Evolutionary conservation across 192 early-diverging fungal genomes (phyloP).

Genomic region (Chytriomyces sp.): DNA sequence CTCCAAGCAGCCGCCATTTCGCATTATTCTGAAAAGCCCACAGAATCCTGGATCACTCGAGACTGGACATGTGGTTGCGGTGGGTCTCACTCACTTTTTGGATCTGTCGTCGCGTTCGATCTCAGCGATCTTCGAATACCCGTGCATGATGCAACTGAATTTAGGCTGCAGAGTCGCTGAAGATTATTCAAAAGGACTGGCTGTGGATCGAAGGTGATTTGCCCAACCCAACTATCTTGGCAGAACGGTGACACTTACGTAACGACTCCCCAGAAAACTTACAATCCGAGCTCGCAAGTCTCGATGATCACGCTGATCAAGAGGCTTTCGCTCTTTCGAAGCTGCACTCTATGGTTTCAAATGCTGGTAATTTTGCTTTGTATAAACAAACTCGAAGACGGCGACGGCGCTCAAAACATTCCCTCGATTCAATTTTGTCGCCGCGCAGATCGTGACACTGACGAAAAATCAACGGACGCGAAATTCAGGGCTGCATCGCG

Average conservation of each 20-base stretch:
- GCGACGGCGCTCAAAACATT: neutral
- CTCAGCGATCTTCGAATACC: neutral
- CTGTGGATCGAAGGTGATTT: slow-evolving; percentile 76
- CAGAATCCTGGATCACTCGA: slow-evolving; percentile 43
- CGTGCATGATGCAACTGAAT: neutral
- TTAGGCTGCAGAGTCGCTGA: slow-evolving; percentile 72
- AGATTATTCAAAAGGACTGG: slow-evolving; percentile 89
- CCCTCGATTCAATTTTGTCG: neutral
- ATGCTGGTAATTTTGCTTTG: slow-evolving; percentile 60
- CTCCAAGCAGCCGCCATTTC: slow-evolving; percentile 89
- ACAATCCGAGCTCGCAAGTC: slow-evolving; percentile 65
- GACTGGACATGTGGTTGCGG: slow-evolving; percentile 81
- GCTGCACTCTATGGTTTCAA: slow-evolving; percentile 84
- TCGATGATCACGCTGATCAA: slow-evolving; percentile 80
- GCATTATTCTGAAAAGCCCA: slow-evolving; percentile 78
- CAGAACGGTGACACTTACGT: no score
- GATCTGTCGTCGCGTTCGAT: neutral
- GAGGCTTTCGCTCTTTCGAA: slow-evolving; percentile 90
- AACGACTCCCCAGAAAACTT: slow-evolving; percentile 69
- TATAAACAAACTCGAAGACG: neutral
- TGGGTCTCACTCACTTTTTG: slow-evolving; percentile 27
- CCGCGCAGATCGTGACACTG: slow-evolving; percentile 67
- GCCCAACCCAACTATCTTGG: neutral
- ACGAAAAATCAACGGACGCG: slow-evolving; percentile 82
- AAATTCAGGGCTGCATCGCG: slow-evolving; percentile 86